phyloP scores from a whole-genome alignment of 768 basidiomycete species.

The Lactarius trivialis region DNA sequence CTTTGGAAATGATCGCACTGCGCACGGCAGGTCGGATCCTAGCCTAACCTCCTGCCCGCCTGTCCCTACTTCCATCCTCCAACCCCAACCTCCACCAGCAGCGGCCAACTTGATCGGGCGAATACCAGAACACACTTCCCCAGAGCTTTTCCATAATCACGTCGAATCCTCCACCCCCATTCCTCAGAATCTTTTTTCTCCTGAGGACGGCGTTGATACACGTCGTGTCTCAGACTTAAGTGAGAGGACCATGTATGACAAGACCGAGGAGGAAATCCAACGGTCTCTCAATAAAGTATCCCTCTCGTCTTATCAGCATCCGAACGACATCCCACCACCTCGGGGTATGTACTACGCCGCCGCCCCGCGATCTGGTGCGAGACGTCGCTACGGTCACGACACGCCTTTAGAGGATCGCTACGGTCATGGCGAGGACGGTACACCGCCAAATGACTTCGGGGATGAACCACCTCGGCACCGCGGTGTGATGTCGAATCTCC shows the following conservation, averaged over 20 bases:
- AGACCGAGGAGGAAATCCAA: conserved; percentile 11
- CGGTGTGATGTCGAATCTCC: conserved; percentile 15
- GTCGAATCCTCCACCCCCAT: not conserved
- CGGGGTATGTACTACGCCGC: not conserved
- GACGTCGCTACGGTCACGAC: not conserved
- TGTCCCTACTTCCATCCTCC: not conserved
- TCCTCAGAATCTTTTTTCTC: not conserved
- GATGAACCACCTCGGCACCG: not conserved
- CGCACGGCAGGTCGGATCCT: not conserved
- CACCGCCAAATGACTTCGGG: not conserved
- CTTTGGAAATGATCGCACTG: not conserved
- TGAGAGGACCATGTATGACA: conserved; percentile 12
- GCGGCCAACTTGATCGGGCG: not conserved
- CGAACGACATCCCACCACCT: conserved; percentile 10
- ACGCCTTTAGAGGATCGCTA: not conserved
- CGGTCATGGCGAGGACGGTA: not conserved
- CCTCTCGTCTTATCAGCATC: conserved; percentile 16
- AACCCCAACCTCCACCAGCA: not conserved
- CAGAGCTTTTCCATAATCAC: not conserved
- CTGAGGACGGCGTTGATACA: not conserved
- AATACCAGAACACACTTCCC: not conserved
- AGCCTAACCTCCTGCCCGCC: not conserved
- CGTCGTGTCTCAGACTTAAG: conserved; percentile 15
- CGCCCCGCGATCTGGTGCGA: not conserved
- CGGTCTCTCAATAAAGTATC: conserved; percentile 10